A percentile compares a stretch with the other conserved stretches of the same genome.
Conservation (phyloP, 208 protist species). For the Acanthamoeba triangularis region DNA sequence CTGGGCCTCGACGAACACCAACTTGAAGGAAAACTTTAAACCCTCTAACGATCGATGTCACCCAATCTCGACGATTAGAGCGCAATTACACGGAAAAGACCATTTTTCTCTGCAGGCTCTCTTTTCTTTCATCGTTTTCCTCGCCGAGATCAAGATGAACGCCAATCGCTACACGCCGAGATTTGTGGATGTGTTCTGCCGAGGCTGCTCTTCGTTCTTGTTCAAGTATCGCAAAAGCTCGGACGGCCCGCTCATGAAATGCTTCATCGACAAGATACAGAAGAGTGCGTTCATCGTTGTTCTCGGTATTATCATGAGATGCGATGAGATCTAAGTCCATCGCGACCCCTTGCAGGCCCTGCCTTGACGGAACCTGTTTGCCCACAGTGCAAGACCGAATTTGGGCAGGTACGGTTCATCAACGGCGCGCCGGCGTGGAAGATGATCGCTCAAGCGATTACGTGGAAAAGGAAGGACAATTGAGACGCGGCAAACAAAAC, state of each 20-base stretch:
- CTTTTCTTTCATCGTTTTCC: background rate
- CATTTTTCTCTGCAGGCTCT: background rate
- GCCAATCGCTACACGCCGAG: conserved; percentile 29
- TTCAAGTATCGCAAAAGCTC: conserved; percentile 43
- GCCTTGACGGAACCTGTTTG: background rate
- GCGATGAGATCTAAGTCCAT: background rate
- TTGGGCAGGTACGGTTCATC: conserved; percentile 26
- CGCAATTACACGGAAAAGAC: too few species aligned
- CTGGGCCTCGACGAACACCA: too few species aligned
- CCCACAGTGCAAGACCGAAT: conserved; percentile 29
- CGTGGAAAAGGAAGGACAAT: conserved; percentile 11
- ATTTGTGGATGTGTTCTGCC: conserved; percentile 60
- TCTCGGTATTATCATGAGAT: background rate
- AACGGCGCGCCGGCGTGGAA: conserved; percentile 48
- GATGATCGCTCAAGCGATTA: background rate
- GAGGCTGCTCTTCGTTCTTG: conserved; percentile 9
- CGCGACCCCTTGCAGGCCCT: background rate
- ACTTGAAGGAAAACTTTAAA: conserved; percentile 6
- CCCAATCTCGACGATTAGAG: too few species aligned
- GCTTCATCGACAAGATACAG: conserved; percentile 57
- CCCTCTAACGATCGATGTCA: too few species aligned
- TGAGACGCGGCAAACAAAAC: background rate
- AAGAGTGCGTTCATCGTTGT: background rate
- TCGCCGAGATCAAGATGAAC: background rate
- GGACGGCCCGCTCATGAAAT: conserved; percentile 32